These are phyloP conservation scores for Thelephora ganbajun DNA, from an alignment of 768 basidiomycete species.

Conservation along the genomic window DNA sequence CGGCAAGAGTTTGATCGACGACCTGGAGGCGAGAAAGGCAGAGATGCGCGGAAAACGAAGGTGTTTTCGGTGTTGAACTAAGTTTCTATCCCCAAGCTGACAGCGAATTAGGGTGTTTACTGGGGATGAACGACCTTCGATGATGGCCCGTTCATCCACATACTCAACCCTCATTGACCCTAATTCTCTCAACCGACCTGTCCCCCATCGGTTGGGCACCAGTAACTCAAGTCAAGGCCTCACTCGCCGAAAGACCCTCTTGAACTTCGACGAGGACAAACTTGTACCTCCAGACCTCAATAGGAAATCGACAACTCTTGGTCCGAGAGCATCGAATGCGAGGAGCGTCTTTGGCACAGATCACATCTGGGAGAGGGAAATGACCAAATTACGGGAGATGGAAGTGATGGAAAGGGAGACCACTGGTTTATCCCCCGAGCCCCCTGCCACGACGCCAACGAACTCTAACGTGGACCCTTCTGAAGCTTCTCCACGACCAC, in stretches of 20 bases:
- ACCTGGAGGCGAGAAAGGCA: constrained; percentile 71
- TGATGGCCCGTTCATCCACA: constrained; percentile 70
- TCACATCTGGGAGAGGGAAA: constrained; percentile 84
- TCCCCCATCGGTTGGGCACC: constrained; percentile 29
- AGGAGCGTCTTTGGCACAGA: constrained; percentile 91
- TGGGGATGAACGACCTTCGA: constrained; percentile 81
- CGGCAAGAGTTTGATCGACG: constrained; percentile 83
- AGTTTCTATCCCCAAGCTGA: constrained; percentile 5
- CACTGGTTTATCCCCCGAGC: constrained; percentile 11
- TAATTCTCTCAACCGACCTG: constrained; percentile 36
- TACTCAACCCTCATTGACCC: constrained; percentile 67
- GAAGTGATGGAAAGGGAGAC: constrained; percentile 53
- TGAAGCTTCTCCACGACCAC: constrained; percentile 1
- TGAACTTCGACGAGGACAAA: constrained; percentile 45
- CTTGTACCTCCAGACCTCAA: constrained; percentile 17
- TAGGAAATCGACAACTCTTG: constrained; percentile 13
- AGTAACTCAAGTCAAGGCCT: constrained; percentile 28
- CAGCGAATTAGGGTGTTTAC: constrained; percentile 52
- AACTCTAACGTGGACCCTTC: background rate
- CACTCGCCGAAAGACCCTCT: constrained; percentile 39
- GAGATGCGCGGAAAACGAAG: constrained; percentile 74
- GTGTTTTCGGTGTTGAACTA: constrained; percentile 23
- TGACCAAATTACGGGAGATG: constrained; percentile 66
- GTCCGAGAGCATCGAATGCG: constrained; percentile 17
- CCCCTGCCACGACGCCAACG: too few species aligned